A percentile compares a stretch with the other conserved stretches of the same genome.
These are phyloP conservation scores for Pseudonectria buxi DNA, from an alignment of 2,329 filamentous ascomycete species.

Conservation along the genomic window DNA sequence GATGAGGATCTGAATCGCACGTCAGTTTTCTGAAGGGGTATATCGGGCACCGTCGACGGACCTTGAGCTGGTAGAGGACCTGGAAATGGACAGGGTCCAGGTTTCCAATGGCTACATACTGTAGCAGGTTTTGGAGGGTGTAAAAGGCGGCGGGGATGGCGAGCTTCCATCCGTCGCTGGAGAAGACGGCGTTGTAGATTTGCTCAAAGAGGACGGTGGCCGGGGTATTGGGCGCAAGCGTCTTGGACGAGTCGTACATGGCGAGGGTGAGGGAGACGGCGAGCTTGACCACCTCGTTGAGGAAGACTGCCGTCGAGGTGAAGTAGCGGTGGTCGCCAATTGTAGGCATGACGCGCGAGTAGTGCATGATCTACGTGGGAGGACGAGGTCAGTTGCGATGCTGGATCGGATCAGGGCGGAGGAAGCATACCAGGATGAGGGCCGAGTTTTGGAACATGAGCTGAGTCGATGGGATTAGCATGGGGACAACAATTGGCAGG, in stretches of 20 bases:
- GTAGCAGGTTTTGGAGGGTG: conserved; percentile 86
- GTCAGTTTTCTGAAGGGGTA: neutral
- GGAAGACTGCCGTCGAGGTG: conserved; percentile 86
- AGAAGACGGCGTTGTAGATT: conserved; percentile 75
- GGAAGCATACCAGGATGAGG: conserved; percentile 56
- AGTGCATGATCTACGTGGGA: conserved; percentile 70
- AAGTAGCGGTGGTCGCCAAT: conserved; percentile 81
- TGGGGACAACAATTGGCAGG: neutral
- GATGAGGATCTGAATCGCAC: conserved; percentile 59
- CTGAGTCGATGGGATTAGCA: conserved; percentile 35
- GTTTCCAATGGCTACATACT: conserved; percentile 88
- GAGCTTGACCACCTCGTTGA: conserved; percentile 89
- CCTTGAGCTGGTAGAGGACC: conserved; percentile 86
- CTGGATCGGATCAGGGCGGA: conserved; percentile 47
- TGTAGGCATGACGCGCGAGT: conserved; percentile 88
- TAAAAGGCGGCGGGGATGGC: conserved; percentile 84
- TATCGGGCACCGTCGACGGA: conserved; percentile 20
- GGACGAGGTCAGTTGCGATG: conserved; percentile 42
- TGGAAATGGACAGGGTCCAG: conserved; percentile 90
- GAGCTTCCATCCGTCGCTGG: conserved; percentile 89
- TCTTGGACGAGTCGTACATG: conserved; percentile 77
- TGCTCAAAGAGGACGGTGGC: conserved; percentile 74
- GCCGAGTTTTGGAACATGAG: conserved; percentile 70
- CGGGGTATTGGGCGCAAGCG: conserved; percentile 69
- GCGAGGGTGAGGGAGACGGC: conserved; percentile 79